These are phyloP conservation scores for Aspergillus sp. DNA, from an alignment of 2,329 filamentous ascomycete species.

Conservation along the genomic window DNA sequence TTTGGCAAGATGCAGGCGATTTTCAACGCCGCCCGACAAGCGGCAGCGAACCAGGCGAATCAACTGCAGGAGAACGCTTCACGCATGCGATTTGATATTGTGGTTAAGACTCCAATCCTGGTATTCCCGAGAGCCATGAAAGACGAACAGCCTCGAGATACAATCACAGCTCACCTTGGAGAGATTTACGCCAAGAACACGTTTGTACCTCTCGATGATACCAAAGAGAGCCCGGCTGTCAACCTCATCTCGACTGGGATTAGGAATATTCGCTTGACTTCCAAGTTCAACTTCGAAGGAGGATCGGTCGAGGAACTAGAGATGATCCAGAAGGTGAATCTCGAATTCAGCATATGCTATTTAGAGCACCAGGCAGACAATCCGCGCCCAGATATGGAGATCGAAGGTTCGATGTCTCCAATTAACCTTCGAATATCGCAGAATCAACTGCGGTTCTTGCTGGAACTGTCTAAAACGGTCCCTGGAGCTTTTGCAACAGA, in stretches of 20 bases:
- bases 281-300: conserved; percentile 70
- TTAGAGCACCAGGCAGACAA: conserved; percentile 70
- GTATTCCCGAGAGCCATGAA: conserved; percentile 77
- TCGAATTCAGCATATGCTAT: conserved; percentile 87
- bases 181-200: conserved; percentile 96
- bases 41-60: conserved; percentile 84
- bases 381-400: conserved; percentile 80
- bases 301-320: conserved; percentile 74
- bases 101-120: conserved; percentile 90
- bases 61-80: conserved; percentile 85
- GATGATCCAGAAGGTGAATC: conserved; percentile 92
- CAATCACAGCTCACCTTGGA: conserved; percentile 84
- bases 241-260: conserved; percentile 90
- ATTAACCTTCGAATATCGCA: conserved; percentile 85
- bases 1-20: conserved; percentile 99
- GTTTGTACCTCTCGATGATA: conserved; percentile 76
- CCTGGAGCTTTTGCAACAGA: conserved; percentile 78
- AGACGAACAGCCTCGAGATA: conserved; percentile 63
- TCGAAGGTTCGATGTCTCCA: conserved; percentile 85
- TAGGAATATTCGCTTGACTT: conserved; percentile 82
- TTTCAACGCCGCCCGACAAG: conserved; percentile 92
- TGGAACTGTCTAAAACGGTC: conserved; percentile 79
- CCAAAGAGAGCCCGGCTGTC: conserved; percentile 60
- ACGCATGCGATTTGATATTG: conserved; percentile 86
- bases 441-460: conserved; percentile 77